Percentiles rank a stretch among this genome's conserved stretches.
phyloP scores from a whole-genome alignment of 345 rosid genomes.

The Populus pruinosa region DNA sequence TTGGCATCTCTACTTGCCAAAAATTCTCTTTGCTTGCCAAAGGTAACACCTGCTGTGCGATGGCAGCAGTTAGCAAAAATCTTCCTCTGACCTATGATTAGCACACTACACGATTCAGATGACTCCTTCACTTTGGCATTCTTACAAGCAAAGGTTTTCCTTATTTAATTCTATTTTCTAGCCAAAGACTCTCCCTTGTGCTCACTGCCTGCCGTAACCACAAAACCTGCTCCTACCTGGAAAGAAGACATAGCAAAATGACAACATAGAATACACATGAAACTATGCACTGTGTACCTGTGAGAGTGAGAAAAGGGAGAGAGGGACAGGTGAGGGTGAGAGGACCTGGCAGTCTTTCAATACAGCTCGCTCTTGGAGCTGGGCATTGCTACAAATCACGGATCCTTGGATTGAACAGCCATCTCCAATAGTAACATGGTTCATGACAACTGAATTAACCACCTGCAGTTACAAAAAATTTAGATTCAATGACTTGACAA shows the following conservation, averaged over 20 bases:
- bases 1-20: neutral
- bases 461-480: slow-evolving; percentile 45
- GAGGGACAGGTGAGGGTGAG: slow-evolving; percentile 3
- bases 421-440: slow-evolving; percentile 83
- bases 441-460: slow-evolving; percentile 85
- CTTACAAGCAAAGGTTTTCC: neutral
- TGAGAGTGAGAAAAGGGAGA: neutral
- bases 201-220: slow-evolving; percentile 64
- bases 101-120: neutral
- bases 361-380: slow-evolving; percentile 79
- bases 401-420: slow-evolving; percentile 94
- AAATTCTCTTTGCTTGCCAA: neutral
- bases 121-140: neutral
- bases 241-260: neutral
- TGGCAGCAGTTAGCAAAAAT: slow-evolving; percentile 5
- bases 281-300: neutral
- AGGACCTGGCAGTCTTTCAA: slow-evolving; percentile 88
- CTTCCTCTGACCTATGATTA: neutral
- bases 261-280: neutral
- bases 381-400: slow-evolving; percentile 83
- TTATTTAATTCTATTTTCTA: slow-evolving; percentile 49
- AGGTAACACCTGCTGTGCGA: neutral
- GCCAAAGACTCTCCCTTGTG: slow-evolving; percentile 82
- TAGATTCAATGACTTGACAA: neutral
- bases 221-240: slow-evolving; percentile 85